Conservation (phyloP, 2,329 filamentous ascomycete species). For the Nigrospora sphaerica region DNA sequence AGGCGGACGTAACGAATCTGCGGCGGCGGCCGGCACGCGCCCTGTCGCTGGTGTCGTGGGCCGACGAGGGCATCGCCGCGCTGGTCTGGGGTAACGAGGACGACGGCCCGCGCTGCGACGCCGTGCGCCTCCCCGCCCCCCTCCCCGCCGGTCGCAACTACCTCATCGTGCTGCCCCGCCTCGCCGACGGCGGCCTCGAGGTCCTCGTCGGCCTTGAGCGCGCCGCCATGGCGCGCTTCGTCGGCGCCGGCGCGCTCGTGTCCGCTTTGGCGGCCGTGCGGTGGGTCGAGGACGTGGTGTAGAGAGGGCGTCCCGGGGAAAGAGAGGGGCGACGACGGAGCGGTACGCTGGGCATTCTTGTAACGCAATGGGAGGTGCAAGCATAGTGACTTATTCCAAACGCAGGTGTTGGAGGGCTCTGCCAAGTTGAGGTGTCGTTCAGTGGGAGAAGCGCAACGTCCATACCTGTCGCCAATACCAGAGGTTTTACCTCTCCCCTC, state of each 20-base stretch:
- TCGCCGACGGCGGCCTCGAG: conserved; percentile 11
- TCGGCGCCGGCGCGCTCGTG: conserved; percentile 6
- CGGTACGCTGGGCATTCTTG: too few relatives aligned
- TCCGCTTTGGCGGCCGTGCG: conserved; percentile 10
- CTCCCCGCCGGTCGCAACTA: conserved; percentile 9
- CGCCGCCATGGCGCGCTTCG: conserved; percentile 9
- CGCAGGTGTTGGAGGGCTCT: too few relatives aligned
- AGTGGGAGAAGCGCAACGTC: too few relatives aligned
- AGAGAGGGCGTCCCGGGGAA: too few relatives aligned
- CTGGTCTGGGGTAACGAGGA: conserved; percentile 16
- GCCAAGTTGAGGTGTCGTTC: too few relatives aligned
- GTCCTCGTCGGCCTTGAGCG: conserved; percentile 16
- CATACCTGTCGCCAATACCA: too few relatives aligned
- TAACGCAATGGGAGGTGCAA: too few relatives aligned
- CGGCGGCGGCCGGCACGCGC: conserved; percentile 12
- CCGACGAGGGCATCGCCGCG: conserved; percentile 15
- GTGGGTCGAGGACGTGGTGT: conserved; percentile 3
- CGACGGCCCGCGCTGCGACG: conserved; percentile 14
- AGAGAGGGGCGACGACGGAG: too few relatives aligned
- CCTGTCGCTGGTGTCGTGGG: conserved; percentile 24
- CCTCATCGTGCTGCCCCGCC: conserved; percentile 19
- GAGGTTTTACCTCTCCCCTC: too few relatives aligned
- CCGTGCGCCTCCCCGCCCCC: conserved; percentile 14
- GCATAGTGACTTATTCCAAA: too few relatives aligned
- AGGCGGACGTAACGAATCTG: conserved; percentile 1